Evolutionary conservation across 768 basidiomycete species (phyloP), one percentile per base, ranked within the genome.

Genomic region (Gyrodon lividus): DNA sequence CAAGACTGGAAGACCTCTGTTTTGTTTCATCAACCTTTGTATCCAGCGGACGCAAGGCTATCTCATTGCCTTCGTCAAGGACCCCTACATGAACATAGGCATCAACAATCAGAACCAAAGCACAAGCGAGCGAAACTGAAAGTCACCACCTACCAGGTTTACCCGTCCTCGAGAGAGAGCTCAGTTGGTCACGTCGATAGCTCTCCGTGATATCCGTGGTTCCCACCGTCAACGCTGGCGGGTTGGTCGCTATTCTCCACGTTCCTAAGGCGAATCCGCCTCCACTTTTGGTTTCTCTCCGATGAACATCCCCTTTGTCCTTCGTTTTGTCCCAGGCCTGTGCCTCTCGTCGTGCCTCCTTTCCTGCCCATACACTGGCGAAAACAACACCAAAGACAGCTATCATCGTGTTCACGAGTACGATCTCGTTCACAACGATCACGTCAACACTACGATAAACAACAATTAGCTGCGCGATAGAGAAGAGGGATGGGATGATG

Each of bases 341-440:
- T 4, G 46, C 38, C 5, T 55, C 43, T 34, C 47, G 46, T 31
- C 47, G 54, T 9, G 30, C n/a, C 9, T 37, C 23, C 13, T 49
- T 57, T 16, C 60, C 62, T 2, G 58, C 51, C 69, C 69, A 71
- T 13, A 69, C 62, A 10, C 65, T 70, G 2, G 69, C 69, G 24
- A 70, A 67, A 9, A 64, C 68, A 41, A 66, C 68, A 30, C 68
- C 70, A 19, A 67, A 62, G 30, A 70, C 63, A 16, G 69, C 62
- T 12, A 70, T 47, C 56, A 63, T 65, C 19, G 54, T 61, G 55
- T 70, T 70, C 14, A 59, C 59, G 26, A 67, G 58, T 1, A 67
- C 35, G 50, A 70, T 58, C 3, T 62, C 53, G 54, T 69, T 66
- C 31, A 70, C 52, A 20, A 53, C 7, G 24, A 59, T 2, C 0